Base-by-base conservation (phyloP, 208 protist genomes). In the Paratrypanosoma confusum region DNA sequence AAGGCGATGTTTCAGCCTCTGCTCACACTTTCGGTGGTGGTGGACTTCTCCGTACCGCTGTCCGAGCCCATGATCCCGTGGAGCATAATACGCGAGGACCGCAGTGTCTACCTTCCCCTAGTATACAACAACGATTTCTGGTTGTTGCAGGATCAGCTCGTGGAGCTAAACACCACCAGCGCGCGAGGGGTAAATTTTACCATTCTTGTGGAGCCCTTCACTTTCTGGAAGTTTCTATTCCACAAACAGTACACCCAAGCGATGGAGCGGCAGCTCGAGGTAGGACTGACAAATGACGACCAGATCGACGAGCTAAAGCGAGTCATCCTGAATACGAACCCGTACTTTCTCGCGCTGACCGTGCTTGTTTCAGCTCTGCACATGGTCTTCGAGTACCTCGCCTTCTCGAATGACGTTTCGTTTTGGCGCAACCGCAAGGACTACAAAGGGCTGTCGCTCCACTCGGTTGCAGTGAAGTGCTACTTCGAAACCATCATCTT, bases 301-400 rank as follows among this genome's bases (percentile, higher is more conserved):
- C 50, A 57, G 23, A 46, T 38, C 3, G 88, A 96, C 23, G 74
- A 91, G 36, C 65, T 78, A 6, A 96, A 96, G 65, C 48, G 82
- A 29, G 98, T 99, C 58, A 70, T 99, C 41, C 35, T 94, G 14
- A 92, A 99, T 4, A 98, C 84, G n/a, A 96, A 97, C 51, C 90
- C 92, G 18, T 79, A 69, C 25, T 65, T 99, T 10, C 69, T 99
- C 1, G 85, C 34, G 5, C 28, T 98, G 8, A 99, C 97, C 1
- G 65, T 83, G 6, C 33, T 94, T 20, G 95, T 99, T 10, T 93
- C 95, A 6, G 31, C 97, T 6, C 80, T 99, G 27, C 97, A 99
- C 63, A 93, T 86, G 32, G 44, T 98, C 5, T 99, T 99, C 53
- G 96, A 99, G 65, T 96, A 97, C 49, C 63, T 99, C n/a, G 97